phyloP scores from a whole-genome alignment of 2,329 filamentous ascomycete species.

The Pseudohalonectria lignicola region DNA sequence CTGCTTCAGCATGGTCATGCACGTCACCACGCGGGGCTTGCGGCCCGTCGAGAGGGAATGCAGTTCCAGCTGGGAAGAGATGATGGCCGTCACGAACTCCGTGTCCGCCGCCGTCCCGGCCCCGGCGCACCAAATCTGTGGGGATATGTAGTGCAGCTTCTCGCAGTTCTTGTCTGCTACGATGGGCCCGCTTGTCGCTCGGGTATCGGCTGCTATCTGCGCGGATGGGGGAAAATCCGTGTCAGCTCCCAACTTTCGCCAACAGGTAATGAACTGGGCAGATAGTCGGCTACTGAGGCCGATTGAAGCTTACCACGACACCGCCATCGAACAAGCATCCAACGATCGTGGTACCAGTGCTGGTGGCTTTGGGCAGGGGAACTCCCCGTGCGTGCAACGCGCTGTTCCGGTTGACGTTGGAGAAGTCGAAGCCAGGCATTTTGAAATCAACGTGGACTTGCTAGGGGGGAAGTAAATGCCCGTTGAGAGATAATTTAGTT shows the following conservation, averaged over 20 bases:
- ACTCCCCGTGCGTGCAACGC: slow-evolving; percentile 90
- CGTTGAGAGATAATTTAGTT: too few species aligned
- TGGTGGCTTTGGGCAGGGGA: slow-evolving; percentile 92
- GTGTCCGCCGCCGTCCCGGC: slow-evolving; percentile 97
- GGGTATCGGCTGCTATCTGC: slow-evolving; percentile 93
- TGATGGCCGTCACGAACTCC: slow-evolving; percentile 96
- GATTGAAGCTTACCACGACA: slow-evolving; percentile 73
- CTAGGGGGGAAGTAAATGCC: too few species aligned
- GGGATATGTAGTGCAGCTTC: slow-evolving; percentile 97
- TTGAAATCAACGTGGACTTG: too few species aligned
- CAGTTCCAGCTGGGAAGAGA: slow-evolving; percentile 96
- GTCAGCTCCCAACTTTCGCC: too few species aligned
- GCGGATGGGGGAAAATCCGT: neutral
- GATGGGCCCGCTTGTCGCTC: slow-evolving; percentile 93
- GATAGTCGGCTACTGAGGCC: too few species aligned
- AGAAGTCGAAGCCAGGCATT: slow-evolving; percentile 99
- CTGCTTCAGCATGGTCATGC: slow-evolving; percentile 99
- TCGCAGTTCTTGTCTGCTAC: slow-evolving; percentile 99
- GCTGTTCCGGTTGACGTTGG: slow-evolving; percentile 98
- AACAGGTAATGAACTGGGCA: too few species aligned
- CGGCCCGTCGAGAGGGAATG: slow-evolving; percentile 94
- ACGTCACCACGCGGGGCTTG: slow-evolving; percentile 93
- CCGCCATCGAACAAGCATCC: slow-evolving; percentile 94
- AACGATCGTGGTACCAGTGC: slow-evolving; percentile 97
- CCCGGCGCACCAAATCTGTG: slow-evolving; percentile 98